These are phyloP conservation scores for Leccinum solheimii DNA, from an alignment of 1,284 basidiomycete genomes.

Conservation along the genomic window DNA sequence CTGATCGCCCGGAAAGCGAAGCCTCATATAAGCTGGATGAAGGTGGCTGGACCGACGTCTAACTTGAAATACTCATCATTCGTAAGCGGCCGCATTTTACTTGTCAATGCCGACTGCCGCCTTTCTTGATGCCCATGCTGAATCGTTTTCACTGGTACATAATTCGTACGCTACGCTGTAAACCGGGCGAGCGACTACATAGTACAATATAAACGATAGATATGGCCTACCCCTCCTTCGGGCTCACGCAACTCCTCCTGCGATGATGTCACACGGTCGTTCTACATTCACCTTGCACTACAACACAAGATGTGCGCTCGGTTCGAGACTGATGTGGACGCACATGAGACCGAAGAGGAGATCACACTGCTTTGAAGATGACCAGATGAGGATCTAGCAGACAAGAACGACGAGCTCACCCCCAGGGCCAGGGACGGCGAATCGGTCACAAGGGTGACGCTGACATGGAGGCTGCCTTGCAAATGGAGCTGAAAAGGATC, in stretches of 20 bases:
- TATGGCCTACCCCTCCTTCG: too few relatives aligned
- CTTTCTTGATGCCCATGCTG: not conserved
- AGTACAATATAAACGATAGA: not conserved
- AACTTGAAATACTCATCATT: slow-evolving; percentile 11
- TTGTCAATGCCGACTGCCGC: not conserved
- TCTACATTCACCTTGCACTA: not conserved
- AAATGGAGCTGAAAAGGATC: too few relatives aligned
- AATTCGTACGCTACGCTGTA: not conserved
- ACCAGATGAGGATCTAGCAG: not conserved
- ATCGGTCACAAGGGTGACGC: too few relatives aligned
- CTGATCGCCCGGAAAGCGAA: slow-evolving; percentile 89
- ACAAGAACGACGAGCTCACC: too few relatives aligned
- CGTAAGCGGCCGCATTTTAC: not conserved
- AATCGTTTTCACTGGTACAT: not conserved
- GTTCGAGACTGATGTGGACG: too few relatives aligned
- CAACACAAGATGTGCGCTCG: too few relatives aligned
- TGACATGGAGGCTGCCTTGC: too few relatives aligned
- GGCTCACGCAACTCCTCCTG: too few relatives aligned
- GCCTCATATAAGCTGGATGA: slow-evolving; percentile 89
- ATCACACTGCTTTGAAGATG: too few relatives aligned
- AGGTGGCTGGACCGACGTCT: slow-evolving; percentile 82
- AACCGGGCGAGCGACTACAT: not conserved
- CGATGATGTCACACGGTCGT: not conserved
- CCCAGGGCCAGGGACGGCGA: too few relatives aligned
- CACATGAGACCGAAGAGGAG: too few relatives aligned